Evolutionary conservation across 345 rosid species (phyloP).

Genomic region (Nephelium lappaceum): DNA sequence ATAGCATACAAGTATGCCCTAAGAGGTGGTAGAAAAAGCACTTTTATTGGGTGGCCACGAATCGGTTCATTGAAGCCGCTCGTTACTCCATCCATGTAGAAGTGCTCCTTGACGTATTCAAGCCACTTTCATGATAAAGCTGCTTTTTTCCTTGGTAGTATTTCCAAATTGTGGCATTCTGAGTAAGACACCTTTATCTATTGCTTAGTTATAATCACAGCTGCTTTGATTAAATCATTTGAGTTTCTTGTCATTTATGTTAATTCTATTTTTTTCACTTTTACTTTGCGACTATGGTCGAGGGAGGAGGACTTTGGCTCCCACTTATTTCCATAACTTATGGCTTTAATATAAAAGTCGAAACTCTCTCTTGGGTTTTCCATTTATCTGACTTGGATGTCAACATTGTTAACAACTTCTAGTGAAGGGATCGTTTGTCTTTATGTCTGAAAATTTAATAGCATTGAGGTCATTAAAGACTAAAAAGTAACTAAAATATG

Average conservation of each 20-base stretch:
- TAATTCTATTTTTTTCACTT: too few species aligned
- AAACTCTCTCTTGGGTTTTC: too few species aligned
- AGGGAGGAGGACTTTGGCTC: too few species aligned
- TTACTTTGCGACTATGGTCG: too few species aligned
- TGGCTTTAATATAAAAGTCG: neutral
- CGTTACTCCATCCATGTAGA: neutral
- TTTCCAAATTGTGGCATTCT: neutral
- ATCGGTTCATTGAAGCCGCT: neutral
- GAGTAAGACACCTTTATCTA: neutral
- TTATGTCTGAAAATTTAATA: too few species aligned
- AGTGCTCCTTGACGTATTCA: slow-evolving; percentile 3
- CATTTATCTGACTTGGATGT: too few species aligned
- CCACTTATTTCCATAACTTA: neutral
- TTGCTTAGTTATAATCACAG: neutral
- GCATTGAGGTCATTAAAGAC: too few species aligned
- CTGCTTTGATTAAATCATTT: neutral
- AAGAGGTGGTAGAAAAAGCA: neutral
- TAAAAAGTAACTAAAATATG: too few species aligned
- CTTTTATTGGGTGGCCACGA: neutral
- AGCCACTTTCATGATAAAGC: neutral
- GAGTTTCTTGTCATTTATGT: neutral
- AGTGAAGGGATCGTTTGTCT: too few species aligned
- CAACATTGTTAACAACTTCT: too few species aligned
- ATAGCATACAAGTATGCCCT: too few species aligned
- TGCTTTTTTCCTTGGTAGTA: neutral